Evolutionary conservation across 148 eudicot species (phyloP).

Genomic region (Cornus kousa): DNA sequence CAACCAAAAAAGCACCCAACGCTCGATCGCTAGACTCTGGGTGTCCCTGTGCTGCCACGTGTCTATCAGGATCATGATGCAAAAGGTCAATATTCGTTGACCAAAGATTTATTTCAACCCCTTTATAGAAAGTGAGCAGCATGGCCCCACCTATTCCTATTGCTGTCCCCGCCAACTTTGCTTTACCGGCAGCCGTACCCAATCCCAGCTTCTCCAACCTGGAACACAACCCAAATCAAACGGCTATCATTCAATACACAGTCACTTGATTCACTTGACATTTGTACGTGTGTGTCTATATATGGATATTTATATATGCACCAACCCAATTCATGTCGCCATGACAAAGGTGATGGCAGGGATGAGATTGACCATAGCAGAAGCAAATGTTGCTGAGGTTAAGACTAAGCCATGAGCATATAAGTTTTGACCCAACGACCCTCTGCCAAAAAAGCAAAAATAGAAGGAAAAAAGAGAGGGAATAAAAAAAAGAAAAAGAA

Average conservation of each 20-base stretch:
- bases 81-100: conserved; percentile 42
- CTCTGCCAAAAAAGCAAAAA: conserved; percentile 29
- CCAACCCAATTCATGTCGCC: conserved; percentile 14
- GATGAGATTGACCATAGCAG: conserved; percentile 62
- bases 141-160: conserved; percentile 71
- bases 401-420: conserved; percentile 48
- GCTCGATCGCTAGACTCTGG: conserved; percentile 14
- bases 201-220: conserved; percentile 57
- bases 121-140: conserved; percentile 72
- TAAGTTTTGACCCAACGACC: conserved; percentile 51
- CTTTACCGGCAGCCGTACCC: conserved; percentile 48
- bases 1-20: conserved; percentile 30
- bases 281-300: no score
- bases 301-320: no score
- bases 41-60: neutral
- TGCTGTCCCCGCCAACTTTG: conserved; percentile 63
- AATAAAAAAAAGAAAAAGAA: no score
- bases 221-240: neutral
- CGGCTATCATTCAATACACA: no score
- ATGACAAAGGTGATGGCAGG: conserved; percentile 67
- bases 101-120: conserved; percentile 47
- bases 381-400: conserved; percentile 64
- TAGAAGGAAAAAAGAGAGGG: no score
- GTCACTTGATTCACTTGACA: no score
- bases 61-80: conserved; percentile 8